Evolutionary conservation across 768 basidiomycete species (phyloP).

Genomic region (Termitomyces sp.): DNA sequence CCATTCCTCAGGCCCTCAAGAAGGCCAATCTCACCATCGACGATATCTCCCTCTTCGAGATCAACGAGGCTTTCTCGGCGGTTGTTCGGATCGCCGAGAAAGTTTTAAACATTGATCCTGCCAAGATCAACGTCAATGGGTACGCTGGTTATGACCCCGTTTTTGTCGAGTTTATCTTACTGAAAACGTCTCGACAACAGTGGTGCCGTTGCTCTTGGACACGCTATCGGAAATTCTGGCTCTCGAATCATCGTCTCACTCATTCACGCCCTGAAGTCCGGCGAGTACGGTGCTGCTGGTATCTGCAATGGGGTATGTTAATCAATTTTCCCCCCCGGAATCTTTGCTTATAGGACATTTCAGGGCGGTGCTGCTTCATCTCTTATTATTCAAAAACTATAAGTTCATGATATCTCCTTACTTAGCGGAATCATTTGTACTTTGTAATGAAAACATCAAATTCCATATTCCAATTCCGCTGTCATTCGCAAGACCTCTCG

Average conservation of each 20-base stretch:
- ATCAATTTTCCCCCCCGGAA: not conserved
- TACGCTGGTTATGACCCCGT: constrained; percentile 28
- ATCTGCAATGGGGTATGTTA: constrained; percentile 91
- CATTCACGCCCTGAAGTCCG: constrained; percentile 83
- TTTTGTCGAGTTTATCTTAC: not conserved
- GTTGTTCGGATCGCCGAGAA: constrained; percentile 91
- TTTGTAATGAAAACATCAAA: constrained; percentile 4
- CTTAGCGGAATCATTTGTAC: constrained; percentile 10
- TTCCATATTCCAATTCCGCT: not conserved
- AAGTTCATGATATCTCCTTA: constrained; percentile 21
- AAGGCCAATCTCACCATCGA: constrained; percentile 76
- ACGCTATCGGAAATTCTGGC: constrained; percentile 96
- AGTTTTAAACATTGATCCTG: constrained; percentile 73
- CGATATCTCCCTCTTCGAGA: constrained; percentile 89
- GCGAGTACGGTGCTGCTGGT: constrained; percentile 92
- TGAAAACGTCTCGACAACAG: constrained; percentile 35
- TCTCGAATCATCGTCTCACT: constrained; percentile 92
- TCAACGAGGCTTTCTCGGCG: constrained; percentile 97
- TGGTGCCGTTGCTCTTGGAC: constrained; percentile 93
- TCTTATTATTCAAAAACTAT: constrained; percentile 83
- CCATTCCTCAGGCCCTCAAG: constrained; percentile 83
- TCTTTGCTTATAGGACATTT: constrained; percentile 5
- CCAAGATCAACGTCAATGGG: constrained; percentile 90
- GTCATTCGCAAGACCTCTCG: not conserved
- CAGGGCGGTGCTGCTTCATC: constrained; percentile 93